Evolutionary conservation across 352 stramenopile species (phyloP), one percentile per base, ranked within the genome.

Genomic region (Pythium periplocum): DNA sequence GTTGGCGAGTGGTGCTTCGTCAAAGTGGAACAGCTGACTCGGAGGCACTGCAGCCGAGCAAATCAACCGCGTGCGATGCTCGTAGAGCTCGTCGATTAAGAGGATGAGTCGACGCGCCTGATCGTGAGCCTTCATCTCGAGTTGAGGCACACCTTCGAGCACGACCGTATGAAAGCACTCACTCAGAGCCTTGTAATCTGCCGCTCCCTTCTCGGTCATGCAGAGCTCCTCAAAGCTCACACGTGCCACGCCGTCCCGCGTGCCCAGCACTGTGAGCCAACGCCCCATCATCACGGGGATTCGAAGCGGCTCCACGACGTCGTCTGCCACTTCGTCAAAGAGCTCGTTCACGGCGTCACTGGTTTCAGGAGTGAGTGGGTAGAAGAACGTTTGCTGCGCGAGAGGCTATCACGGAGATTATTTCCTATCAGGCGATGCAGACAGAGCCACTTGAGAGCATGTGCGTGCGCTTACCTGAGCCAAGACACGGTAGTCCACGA

Each of bases 1-100:
- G 38, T 52, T 59, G 1, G 59, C 32, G 45, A 73, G 53, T 8
- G 57, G 65, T 17, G 71, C 66, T 4, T 64, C 61, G 45, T 87
- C 79, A 55, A 93, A 90, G n/a, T 69, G 56, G 50, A 95, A 95
- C 52, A 95, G 78, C 12, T 72, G 45, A 34, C 64, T 55, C 6
- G 72, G 60, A 0, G 66, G 44, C 30, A 59, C 78, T 42, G 68
- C 67, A 4, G 78, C 74, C 1, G 82, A 86, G 52, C 77, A 69
- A 0, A 94, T 50, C 8, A 93, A 59, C 1, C 71, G 58, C 9
- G 78, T 84, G 37, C 68, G 71, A 43, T 87, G 83, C 66, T 99
- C 95, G 57, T 99, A 99, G 46, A 99, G 65, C 69, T 98, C 94
- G 64, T 99, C 97, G 45, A 99, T 78, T 1, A 99, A 74, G 45